Evolutionary conservation across 306 rosid genomes (phyloP).

Genomic region (Cajanus cajan): DNA sequence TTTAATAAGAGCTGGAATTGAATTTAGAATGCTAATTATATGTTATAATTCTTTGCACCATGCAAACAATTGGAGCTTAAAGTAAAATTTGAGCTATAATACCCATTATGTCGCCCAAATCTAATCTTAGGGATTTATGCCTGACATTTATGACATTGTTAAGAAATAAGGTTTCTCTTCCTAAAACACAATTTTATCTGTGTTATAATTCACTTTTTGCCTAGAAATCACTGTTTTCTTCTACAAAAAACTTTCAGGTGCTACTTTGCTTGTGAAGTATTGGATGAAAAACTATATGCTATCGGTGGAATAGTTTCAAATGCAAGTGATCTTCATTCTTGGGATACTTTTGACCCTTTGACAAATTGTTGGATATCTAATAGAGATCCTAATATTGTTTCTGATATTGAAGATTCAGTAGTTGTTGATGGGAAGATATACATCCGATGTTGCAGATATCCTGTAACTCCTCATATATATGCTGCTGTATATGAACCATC

Average conservation of each 20-base stretch:
- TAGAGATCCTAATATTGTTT: conserved; percentile 50
- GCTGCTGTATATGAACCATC: conserved; percentile 80
- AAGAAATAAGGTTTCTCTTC: not conserved
- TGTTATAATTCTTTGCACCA: not conserved
- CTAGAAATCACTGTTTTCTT: conserved; percentile 8
- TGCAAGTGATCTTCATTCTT: conserved; percentile 68
- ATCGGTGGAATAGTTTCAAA: conserved; percentile 76
- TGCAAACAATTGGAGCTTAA: not conserved
- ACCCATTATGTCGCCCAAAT: not conserved
- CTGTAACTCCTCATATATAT: conserved; percentile 48
- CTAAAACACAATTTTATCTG: not conserved
- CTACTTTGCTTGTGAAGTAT: conserved; percentile 76
- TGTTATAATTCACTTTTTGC: not conserved
- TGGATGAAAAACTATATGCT: conserved; percentile 69
- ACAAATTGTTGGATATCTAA: conserved; percentile 57
- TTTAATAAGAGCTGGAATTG: not conserved
- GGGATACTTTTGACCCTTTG: conserved; percentile 75
- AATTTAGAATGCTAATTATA: not conserved
- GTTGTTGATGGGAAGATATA: conserved; percentile 84
- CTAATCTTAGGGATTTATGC: not conserved
- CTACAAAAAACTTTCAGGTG: conserved; percentile 56
- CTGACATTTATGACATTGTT: not conserved
- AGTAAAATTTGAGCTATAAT: not conserved
- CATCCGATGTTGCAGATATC: conserved; percentile 51
- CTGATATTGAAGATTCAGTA: conserved; percentile 69